These are phyloP conservation scores for Fragilariopsis cylindrus DNA, from an alignment of 108 stramenopile species.

Conservation along the genomic window DNA sequence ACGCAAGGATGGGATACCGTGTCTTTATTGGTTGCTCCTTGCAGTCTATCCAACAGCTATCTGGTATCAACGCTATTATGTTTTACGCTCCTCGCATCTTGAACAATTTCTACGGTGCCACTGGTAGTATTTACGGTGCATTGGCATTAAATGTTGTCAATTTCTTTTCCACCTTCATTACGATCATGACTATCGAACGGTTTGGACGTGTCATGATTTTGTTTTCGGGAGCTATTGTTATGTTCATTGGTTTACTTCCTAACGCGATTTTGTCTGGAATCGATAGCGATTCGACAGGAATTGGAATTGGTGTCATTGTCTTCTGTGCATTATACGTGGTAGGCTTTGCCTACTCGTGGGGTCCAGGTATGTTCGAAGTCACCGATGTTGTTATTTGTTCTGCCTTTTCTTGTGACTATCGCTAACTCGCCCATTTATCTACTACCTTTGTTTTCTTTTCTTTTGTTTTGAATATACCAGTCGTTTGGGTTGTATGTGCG, in stretches of 20 bases:
- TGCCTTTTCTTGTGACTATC: not conserved
- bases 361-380: not conserved
- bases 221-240: slow-evolving; percentile 25
- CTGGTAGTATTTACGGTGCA: slow-evolving; percentile 14
- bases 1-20: slow-evolving; percentile 1
- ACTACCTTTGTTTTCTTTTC: not conserved
- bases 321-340: slow-evolving; percentile 32
- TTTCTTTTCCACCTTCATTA: slow-evolving; percentile 43
- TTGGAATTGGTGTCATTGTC: slow-evolving; percentile 29
- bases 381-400: not conserved
- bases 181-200: slow-evolving; percentile 34
- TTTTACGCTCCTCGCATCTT: slow-evolving; percentile 12
- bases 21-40: not conserved
- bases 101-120: not conserved
- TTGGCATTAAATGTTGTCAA: slow-evolving; percentile 38
- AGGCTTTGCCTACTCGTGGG: slow-evolving; percentile 33
- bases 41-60: slow-evolving; percentile 4
- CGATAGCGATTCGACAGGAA: not conserved
- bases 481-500: slow-evolving; percentile 44
- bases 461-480: slow-evolving; percentile 33
- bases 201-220: slow-evolving; percentile 26
- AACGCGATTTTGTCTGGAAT: slow-evolving; percentile 26
- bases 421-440: not conserved
- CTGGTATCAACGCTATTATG: slow-evolving; percentile 14
- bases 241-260: slow-evolving; percentile 16